A percentile compares a stretch with the other conserved stretches of the same genome.
These are phyloP conservation scores for Carallia pectinifolia DNA, from an alignment of 345 rosid species.

Conservation along the genomic window DNA sequence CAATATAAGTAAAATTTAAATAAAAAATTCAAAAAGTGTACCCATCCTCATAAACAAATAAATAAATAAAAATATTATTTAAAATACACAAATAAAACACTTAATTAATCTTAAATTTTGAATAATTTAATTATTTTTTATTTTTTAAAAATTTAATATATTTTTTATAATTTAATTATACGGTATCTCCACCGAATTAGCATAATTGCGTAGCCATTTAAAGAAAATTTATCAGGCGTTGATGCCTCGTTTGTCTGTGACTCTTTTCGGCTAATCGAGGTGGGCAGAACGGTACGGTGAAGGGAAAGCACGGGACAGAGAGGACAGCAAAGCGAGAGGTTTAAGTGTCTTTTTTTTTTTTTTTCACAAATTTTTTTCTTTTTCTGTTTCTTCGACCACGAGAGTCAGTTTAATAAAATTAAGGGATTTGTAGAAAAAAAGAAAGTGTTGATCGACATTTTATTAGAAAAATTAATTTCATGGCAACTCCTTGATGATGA, in stretches of 20 bases:
- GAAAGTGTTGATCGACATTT: no score
- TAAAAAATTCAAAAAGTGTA: not conserved
- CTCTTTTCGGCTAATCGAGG: conserved; percentile 34
- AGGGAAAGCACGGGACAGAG: not conserved
- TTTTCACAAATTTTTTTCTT: not conserved
- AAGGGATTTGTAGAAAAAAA: no score
- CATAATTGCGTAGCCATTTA: not conserved
- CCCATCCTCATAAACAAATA: no score
- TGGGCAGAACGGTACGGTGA: conserved; percentile 25
- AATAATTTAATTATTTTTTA: not conserved
- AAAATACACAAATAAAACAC: no score
- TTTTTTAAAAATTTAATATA: not conserved
- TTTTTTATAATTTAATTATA: no score
- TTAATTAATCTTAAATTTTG: no score
- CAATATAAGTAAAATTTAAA: no score
- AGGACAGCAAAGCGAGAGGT: not conserved
- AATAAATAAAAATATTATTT: no score
- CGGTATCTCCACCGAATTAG: no score
- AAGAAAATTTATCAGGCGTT: conserved; percentile 3
- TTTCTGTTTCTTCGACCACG: not conserved
- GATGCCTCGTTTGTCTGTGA: conserved; percentile 22
- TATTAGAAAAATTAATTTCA: no score
- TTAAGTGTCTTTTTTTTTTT: not conserved
- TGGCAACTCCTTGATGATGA: no score
- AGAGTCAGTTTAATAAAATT: no score